phyloP scores from a whole-genome alignment of 805 yeast genomes.

The Wickerhamiella occidentalis region DNA sequence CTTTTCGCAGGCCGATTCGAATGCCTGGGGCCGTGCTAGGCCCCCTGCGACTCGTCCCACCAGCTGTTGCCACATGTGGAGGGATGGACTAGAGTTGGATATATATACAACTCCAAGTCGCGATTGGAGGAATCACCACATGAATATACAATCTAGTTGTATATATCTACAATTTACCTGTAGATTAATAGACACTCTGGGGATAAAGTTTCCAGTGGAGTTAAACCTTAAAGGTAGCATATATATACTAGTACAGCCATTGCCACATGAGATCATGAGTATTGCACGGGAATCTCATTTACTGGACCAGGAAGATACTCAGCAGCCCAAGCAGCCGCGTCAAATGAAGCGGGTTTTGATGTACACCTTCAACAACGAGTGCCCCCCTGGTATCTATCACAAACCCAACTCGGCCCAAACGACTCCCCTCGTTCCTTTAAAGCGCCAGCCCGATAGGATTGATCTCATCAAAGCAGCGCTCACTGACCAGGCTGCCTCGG shows the following conservation, averaged over 20 bases:
- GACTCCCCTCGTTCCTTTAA: background rate
- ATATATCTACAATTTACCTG: no score
- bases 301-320: background rate
- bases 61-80: constrained; percentile 8
- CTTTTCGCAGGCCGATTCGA: constrained; percentile 5
- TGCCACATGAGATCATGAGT: background rate
- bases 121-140: no score
- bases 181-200: no score
- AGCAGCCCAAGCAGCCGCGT: background rate
- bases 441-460: background rate
- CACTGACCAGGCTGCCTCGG: background rate
- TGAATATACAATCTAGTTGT: no score
- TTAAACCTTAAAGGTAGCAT: background rate
- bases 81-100: no score
- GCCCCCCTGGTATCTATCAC: background rate
- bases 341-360: background rate
- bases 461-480: background rate
- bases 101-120: no score
- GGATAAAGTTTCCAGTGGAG: background rate
- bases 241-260: background rate
- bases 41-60: background rate
- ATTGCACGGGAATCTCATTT: background rate
- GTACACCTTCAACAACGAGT: background rate
- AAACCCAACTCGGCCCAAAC: background rate
- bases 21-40: constrained; percentile 2